phyloP scores from a whole-genome alignment of 805 yeast species.

The Myxozyma vanderwaltii region DNA sequence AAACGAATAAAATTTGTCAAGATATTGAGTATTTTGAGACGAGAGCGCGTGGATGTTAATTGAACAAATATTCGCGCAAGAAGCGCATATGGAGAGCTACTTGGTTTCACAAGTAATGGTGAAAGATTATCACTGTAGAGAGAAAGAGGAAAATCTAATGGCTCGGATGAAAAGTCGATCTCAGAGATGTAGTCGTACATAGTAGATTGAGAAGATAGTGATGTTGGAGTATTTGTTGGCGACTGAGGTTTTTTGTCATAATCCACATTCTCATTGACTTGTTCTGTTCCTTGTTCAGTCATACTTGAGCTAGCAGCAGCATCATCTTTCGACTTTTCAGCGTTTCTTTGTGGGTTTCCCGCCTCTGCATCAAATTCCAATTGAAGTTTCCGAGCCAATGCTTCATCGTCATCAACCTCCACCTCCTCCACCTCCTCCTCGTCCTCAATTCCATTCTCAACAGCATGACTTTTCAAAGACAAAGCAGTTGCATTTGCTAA shows the following conservation, averaged over 20 bases:
- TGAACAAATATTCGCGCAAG: conserved; percentile 23
- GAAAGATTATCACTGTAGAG: background rate
- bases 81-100: conserved; percentile 29
- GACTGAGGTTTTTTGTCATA: too few species aligned
- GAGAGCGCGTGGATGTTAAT: conserved; percentile 33
- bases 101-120: background rate
- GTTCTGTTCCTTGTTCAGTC: too few species aligned
- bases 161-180: conserved; percentile 7
- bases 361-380: conserved; percentile 30
- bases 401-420: conserved; percentile 25
- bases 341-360: background rate
- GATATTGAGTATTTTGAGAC: conserved; percentile 31
- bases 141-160: background rate
- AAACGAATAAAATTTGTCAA: conserved; percentile 33
- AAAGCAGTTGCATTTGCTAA: background rate
- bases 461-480: background rate
- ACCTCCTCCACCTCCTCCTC: too few species aligned
- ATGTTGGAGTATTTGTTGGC: background rate
- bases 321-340: background rate
- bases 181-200: conserved; percentile 1
- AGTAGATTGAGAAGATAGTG: background rate
- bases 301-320: too few species aligned
- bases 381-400: conserved; percentile 30
- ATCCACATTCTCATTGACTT: too few species aligned
- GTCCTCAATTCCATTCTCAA: background rate